A percentile compares a stretch with the other conserved stretches of the same genome.
Evolutionary conservation across 2,329 filamentous ascomycete species (phyloP).

Genomic region (Fusarium foetens): DNA sequence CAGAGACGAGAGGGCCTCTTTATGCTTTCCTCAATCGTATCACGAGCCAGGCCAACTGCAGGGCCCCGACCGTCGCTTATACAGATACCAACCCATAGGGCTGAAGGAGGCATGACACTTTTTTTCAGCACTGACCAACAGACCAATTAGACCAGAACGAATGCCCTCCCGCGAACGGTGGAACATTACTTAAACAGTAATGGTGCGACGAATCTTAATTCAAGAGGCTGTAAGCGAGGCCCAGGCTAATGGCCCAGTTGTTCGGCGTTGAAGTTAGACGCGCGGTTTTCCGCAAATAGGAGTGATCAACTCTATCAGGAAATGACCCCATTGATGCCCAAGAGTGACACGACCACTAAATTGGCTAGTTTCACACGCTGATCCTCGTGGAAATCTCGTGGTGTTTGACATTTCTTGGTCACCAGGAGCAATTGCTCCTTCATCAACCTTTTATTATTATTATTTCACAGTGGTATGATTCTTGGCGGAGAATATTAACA

Average conservation of each 20-base stretch:
- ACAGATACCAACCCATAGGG: slow-evolving; percentile 14
- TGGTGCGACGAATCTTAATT: slow-evolving; percentile 1
- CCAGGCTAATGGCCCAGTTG: not conserved
- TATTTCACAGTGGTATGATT: not conserved
- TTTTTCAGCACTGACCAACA: not conserved
- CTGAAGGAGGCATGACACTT: slow-evolving; percentile 6
- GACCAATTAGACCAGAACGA: not conserved
- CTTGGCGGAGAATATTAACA: not conserved
- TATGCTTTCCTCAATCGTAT: slow-evolving; percentile 21
- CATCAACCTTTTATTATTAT: not conserved
- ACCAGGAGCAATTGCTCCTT: not conserved
- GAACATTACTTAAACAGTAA: not conserved
- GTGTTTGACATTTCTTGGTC: not conserved
- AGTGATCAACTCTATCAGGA: not conserved
- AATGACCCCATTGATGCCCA: not conserved
- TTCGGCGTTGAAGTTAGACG: not conserved
- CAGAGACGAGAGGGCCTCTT: slow-evolving; percentile 13
- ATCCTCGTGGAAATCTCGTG: not conserved
- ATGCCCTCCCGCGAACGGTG: not conserved
- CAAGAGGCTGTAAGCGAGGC: not conserved
- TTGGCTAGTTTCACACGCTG: not conserved
- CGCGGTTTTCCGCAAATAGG: not conserved
- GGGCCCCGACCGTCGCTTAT: not conserved
- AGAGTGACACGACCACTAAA: not conserved
- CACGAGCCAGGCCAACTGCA: slow-evolving; percentile 5